Evolutionary conservation across 148 eudicot genomes (phyloP).

Genomic region (Diospyros kaki): DNA sequence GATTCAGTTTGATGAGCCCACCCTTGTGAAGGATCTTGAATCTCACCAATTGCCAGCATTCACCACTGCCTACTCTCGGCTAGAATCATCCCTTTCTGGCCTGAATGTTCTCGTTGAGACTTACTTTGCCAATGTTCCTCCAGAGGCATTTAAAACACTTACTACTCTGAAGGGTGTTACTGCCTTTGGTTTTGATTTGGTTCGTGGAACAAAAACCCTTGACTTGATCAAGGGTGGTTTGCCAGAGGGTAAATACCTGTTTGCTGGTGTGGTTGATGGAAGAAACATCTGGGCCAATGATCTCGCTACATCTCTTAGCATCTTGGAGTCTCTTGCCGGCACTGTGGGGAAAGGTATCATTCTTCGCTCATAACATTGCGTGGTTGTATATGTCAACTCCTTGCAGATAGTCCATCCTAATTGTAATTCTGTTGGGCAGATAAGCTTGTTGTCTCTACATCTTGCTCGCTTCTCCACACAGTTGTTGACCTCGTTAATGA

Average conservation of each 20-base stretch:
- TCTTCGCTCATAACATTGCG: not conserved
- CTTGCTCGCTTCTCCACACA: no score
- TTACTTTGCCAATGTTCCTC: conserved; percentile 47
- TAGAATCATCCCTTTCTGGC: conserved; percentile 14
- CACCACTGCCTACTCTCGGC: not conserved
- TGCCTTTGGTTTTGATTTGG: conserved; percentile 41
- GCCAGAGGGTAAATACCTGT: conserved; percentile 43
- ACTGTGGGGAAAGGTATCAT: conserved; percentile 36
- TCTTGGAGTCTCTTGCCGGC: conserved; percentile 39
- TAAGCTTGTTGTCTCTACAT: no score
- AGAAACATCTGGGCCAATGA: conserved; percentile 66
- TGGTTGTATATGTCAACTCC: not conserved
- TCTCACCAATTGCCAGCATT: conserved; percentile 5
- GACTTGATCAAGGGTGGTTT: conserved; percentile 27
- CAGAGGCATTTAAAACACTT: conserved; percentile 52
- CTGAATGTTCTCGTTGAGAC: conserved; percentile 42
- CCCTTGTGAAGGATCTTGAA: conserved; percentile 32
- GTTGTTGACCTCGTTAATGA: no score
- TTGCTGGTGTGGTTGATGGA: conserved; percentile 38
- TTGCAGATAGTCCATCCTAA: not conserved
- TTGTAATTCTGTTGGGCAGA: no score
- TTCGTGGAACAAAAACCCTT: not conserved
- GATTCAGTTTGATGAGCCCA: conserved; percentile 53
- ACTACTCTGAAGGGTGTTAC: conserved; percentile 39
- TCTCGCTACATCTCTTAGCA: conserved; percentile 44